phyloP scores from a whole-genome alignment of 805 yeast genomes.

The Candida schatavii region DNA sequence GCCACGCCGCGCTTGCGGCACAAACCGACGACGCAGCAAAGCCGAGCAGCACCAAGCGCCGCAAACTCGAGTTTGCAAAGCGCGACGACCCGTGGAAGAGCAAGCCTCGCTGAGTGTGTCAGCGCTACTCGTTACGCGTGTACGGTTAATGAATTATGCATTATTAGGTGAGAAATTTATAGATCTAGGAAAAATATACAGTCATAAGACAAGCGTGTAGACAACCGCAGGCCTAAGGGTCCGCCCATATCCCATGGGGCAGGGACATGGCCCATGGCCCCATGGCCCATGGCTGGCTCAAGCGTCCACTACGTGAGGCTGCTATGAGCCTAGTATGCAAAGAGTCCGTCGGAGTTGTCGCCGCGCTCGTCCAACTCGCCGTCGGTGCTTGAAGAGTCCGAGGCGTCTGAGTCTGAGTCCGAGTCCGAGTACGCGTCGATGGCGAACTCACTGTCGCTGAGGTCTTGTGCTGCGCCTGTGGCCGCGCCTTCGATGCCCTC shows the following conservation, averaged over 20 bases:
- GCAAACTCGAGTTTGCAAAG: slow-evolving; percentile 7
- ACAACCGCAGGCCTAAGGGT: too few relatives aligned
- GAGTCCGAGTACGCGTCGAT: slow-evolving; percentile 29
- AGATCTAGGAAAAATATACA: slow-evolving; percentile 2
- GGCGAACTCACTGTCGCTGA: slow-evolving; percentile 27
- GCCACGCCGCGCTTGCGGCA: background rate
- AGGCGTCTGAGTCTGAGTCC: slow-evolving; percentile 29
- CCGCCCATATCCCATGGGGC: too few relatives aligned
- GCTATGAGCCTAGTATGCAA: slow-evolving; percentile 30
- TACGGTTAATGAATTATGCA: background rate
- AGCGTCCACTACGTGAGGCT: background rate
- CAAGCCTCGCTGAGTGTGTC: too few relatives aligned
- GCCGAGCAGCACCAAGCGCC: slow-evolving; percentile 8
- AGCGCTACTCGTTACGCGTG: background rate
- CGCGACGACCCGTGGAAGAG: background rate
- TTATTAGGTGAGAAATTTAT: background rate
- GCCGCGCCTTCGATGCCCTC: slow-evolving; percentile 33
- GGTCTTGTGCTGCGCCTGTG: slow-evolving; percentile 24
- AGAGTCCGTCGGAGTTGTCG: slow-evolving; percentile 54
- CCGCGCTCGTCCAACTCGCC: slow-evolving; percentile 55
- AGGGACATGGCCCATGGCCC: too few relatives aligned
- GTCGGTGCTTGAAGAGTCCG: slow-evolving; percentile 44
- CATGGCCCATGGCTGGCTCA: too few relatives aligned
- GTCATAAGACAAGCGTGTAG: background rate
- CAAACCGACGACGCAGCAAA: slow-evolving; percentile 9